Evolutionary conservation across 345 rosid genomes (phyloP).

Genomic region (Stellera chamaejasme): DNA sequence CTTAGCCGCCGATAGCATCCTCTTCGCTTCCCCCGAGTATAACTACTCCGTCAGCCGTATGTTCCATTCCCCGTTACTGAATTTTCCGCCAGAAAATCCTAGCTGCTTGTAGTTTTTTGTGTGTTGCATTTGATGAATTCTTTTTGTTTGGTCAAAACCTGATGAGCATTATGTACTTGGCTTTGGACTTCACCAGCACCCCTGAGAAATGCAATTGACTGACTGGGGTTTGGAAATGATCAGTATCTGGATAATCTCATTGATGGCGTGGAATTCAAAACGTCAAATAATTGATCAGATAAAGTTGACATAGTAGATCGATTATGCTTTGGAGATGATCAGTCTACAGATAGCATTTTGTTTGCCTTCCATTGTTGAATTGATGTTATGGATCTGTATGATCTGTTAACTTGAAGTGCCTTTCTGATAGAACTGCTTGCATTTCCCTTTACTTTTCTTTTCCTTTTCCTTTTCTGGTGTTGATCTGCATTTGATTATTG

Average conservation of each 20-base stretch:
- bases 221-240: conserved; percentile 39
- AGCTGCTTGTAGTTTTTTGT: no score
- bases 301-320: no score
- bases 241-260: no score
- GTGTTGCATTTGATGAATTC: not conserved
- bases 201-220: conserved; percentile 64
- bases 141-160: not conserved
- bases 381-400: not conserved
- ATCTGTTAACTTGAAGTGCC: not conserved
- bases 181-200: conserved; percentile 29
- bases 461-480: not conserved
- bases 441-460: not conserved
- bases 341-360: no score
- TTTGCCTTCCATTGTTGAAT: no score
- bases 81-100: no score
- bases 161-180: not conserved
- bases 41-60: conserved; percentile 65
- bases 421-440: not conserved
- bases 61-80: not conserved
- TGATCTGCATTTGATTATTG: not conserved
- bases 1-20: conserved; percentile 45
- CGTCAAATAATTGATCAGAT: no score
- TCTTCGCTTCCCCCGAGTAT: conserved; percentile 88
- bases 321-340: no score
- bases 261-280: no score